These are phyloP conservation scores for Kuraishia ogatae DNA, from an alignment of 805 yeast species.

Conservation along the genomic window DNA sequence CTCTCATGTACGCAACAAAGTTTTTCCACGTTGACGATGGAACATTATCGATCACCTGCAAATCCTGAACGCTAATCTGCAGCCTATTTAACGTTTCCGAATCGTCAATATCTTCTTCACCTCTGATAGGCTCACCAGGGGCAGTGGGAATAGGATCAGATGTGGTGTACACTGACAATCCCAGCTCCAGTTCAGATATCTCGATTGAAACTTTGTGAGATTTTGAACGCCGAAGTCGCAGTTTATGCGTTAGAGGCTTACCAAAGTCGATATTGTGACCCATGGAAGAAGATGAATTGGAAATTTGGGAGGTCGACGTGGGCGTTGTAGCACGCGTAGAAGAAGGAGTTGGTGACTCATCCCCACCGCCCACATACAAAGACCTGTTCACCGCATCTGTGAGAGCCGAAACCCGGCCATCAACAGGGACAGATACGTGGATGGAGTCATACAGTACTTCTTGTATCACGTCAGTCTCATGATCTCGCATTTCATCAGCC, in stretches of 20 bases:
- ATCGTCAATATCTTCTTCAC: slow-evolving; percentile 19
- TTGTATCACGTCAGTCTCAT: slow-evolving; percentile 31
- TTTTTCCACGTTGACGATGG: slow-evolving; percentile 89
- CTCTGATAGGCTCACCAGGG: slow-evolving; percentile 15
- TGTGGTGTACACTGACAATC: slow-evolving; percentile 34
- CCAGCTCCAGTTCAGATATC: slow-evolving; percentile 41
- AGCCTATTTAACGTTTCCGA: slow-evolving; percentile 42
- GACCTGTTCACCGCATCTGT: slow-evolving; percentile 47
- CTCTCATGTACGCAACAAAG: slow-evolving; percentile 61
- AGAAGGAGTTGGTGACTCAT: not conserved
- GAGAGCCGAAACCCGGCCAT: slow-evolving; percentile 34
- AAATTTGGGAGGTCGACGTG: not conserved
- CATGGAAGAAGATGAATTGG: not conserved
- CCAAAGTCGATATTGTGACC: slow-evolving; percentile 20
- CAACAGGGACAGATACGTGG: slow-evolving; percentile 51
- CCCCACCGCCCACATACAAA: slow-evolving; percentile 10
- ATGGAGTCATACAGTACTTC: slow-evolving; percentile 76
- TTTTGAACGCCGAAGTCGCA: slow-evolving; percentile 58
- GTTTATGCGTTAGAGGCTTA: slow-evolving; percentile 26
- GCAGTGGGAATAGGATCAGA: slow-evolving; percentile 23
- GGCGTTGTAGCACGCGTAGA: not conserved
- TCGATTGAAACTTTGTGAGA: slow-evolving; percentile 52
- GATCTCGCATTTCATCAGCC: slow-evolving; percentile 10
- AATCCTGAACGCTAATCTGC: slow-evolving; percentile 38
- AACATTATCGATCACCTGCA: slow-evolving; percentile 67